Conservation (phyloP, 2,329 filamentous ascomycete species). For the Pyrenochaeta sp. region DNA sequence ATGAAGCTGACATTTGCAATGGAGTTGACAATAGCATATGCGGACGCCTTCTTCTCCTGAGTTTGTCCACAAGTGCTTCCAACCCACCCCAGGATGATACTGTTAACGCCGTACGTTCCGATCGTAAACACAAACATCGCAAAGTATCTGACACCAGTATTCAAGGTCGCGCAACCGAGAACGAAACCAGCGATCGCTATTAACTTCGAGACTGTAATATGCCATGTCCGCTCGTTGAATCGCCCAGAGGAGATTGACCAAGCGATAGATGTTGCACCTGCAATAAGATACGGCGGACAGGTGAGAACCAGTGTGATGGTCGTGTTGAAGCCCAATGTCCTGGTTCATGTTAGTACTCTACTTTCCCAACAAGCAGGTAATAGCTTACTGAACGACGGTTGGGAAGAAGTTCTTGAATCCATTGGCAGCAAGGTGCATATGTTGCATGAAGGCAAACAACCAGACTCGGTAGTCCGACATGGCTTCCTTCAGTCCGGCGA, state of each 20-base stretch:
- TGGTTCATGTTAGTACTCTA: too few relatives aligned
- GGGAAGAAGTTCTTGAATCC: constrained; percentile 48
- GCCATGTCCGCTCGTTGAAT: constrained; percentile 44
- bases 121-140: constrained; percentile 42
- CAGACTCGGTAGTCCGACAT: constrained; percentile 20
- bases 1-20: constrained; percentile 51
- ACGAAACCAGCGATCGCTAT: constrained; percentile 42
- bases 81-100: constrained; percentile 51
- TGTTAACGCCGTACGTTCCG: constrained; percentile 42
- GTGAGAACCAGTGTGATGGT: constrained; percentile 40
- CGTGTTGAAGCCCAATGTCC: constrained; percentile 40
- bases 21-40: constrained; percentile 52
- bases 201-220: constrained; percentile 37
- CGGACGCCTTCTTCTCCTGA: constrained; percentile 52
- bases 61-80: constrained; percentile 50
- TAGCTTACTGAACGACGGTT: too few relatives aligned
- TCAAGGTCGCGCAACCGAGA: constrained; percentile 32
- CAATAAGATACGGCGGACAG: constrained; percentile 43
- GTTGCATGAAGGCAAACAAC: constrained; percentile 26
- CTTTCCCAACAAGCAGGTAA: too few relatives aligned
- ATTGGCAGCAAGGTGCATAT: constrained; percentile 27
- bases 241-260: constrained; percentile 36
- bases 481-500: constrained; percentile 23
- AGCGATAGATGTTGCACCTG: constrained; percentile 29
- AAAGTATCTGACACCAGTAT: constrained; percentile 41